These are phyloP conservation scores for Lactarius quietus DNA, from an alignment of 768 basidiomycete species.

Conservation along the genomic window DNA sequence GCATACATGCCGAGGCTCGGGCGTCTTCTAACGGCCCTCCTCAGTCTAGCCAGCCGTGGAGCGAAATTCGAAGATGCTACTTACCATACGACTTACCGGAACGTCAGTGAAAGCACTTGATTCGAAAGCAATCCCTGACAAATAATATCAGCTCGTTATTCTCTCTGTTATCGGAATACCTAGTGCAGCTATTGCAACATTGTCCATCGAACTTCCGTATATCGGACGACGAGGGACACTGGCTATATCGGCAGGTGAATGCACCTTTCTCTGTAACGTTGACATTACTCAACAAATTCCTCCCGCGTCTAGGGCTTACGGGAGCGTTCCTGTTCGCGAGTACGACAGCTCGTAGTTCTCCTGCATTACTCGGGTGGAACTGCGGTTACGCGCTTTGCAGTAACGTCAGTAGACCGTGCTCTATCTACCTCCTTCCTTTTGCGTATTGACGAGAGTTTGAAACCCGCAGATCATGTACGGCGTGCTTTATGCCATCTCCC, in stretches of 20 bases:
- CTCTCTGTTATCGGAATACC: slow-evolving; percentile 65
- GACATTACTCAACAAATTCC: slow-evolving; percentile 44
- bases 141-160: slow-evolving; percentile 56
- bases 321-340: slow-evolving; percentile 71
- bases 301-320: slow-evolving; percentile 57
- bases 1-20: not conserved
- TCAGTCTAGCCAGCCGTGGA: slow-evolving; percentile 35
- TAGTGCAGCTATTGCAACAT: slow-evolving; percentile 67
- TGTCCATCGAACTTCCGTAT: slow-evolving; percentile 60
- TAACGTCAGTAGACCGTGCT: slow-evolving; percentile 41
- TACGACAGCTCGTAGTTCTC: slow-evolving; percentile 68
- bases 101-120: slow-evolving; percentile 28
- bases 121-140: not conserved
- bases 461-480: slow-evolving; percentile 65
- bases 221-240: slow-evolving; percentile 68
- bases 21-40: not conserved
- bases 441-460: slow-evolving; percentile 13
- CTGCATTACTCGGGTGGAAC: slow-evolving; percentile 74
- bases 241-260: slow-evolving; percentile 58
- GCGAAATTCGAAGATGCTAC: slow-evolving; percentile 37
- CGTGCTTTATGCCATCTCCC: slow-evolving; percentile 65
- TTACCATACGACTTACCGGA: slow-evolving; percentile 37
- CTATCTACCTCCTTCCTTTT: not conserved
- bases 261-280: slow-evolving; percentile 22
- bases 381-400: slow-evolving; percentile 67